Evolutionary conservation across 495 filamentous ascomycete species (phyloP), one percentile per base, ranked within the genome.

Genomic region (Penicillium flavigenum): DNA sequence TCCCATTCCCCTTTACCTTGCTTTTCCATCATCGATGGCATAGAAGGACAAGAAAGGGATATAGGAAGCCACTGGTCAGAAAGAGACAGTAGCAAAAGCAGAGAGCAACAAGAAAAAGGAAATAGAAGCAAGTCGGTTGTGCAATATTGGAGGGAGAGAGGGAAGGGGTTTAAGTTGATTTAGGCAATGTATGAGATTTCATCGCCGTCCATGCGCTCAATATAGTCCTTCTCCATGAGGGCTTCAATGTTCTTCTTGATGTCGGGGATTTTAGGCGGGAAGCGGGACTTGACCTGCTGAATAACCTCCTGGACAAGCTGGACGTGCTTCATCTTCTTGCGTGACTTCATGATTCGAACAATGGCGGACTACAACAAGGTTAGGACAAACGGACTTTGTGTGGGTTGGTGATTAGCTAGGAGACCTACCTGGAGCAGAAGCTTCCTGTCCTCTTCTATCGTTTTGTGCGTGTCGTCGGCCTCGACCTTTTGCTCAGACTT

Each of bases 231-330:
- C 80, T 99, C 94, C 59, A 99, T 88, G 41, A 99, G 80, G 63
- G 96, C 96, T 73, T 99, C 94, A 66, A 99, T 97, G 72, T 93
- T 96, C 79, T 96, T 98, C 78, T 99, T 99, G 82, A 99, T 98
- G 62, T 99, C 94, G 5, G 82, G 79, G 20, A 98, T 80, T 72
- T 96, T 93, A 24, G 95, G 94, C 36, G 89, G 85, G 78, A 99
- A 99, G 48, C 94, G 90, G n/a, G 82, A 83, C 67, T 88, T 88
- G 75, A 99, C 96, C 73, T 98, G 95, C 60, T 84, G 85, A 69
- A 99, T 97, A 16, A 90, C 92, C 76, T 99, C 94, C 63, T 89
- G 85, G 43, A 99, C 91, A 10, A 99, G 85, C 67, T 90, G 86
- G 50, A 88, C 84, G 73, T 99, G 93, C 82, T 96, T 96, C 89